Conservation (phyloP, 2,329 filamentous ascomycete species). For the Fusarium miscanthi region DNA sequence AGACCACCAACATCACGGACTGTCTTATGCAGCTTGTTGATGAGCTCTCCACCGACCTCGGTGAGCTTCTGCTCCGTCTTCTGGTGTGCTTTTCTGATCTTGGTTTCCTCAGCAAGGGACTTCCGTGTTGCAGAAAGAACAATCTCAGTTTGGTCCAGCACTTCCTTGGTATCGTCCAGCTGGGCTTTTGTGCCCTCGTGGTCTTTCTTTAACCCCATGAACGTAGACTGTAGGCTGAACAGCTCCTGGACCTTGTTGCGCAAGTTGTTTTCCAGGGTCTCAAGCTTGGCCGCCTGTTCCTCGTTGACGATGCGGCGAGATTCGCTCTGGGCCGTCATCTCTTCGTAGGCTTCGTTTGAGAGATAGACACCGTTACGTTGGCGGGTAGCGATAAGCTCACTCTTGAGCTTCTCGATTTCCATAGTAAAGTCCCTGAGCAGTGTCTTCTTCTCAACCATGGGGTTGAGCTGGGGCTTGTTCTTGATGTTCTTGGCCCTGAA, state of each 20-base stretch:
- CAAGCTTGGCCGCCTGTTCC: slow-evolving; percentile 91
- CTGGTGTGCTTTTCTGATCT: slow-evolving; percentile 85
- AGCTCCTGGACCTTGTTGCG: slow-evolving; percentile 95
- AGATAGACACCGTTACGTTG: slow-evolving; percentile 96
- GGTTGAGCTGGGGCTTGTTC: slow-evolving; percentile 96
- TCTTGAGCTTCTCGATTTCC: slow-evolving; percentile 95
- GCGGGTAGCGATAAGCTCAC: slow-evolving; percentile 89
- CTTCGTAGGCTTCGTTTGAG: slow-evolving; percentile 87
- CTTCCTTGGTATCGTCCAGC: slow-evolving; percentile 81
- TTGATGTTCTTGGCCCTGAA: slow-evolving; percentile 98
- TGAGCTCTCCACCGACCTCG: slow-evolving; percentile 77
- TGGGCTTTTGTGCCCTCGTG: slow-evolving; percentile 79
- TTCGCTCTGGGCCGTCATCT: slow-evolving; percentile 91
- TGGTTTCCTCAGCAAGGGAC: slow-evolving; percentile 81
- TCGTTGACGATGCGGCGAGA: slow-evolving; percentile 90
- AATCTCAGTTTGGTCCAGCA: slow-evolving; percentile 89
- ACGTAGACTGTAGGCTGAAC: slow-evolving; percentile 84
- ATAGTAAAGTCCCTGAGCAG: slow-evolving; percentile 87
- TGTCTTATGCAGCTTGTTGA: slow-evolving; percentile 81
- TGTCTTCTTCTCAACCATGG: slow-evolving; percentile 91
- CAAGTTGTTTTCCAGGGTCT: slow-evolving; percentile 89
- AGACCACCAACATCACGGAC: slow-evolving; percentile 84
- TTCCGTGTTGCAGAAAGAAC: slow-evolving; percentile 82
- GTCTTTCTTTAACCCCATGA: slow-evolving; percentile 89
- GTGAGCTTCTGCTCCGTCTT: slow-evolving; percentile 83